Conservation (phyloP, 2,329 filamentous ascomycete species). For the Eutypella sp. region DNA sequence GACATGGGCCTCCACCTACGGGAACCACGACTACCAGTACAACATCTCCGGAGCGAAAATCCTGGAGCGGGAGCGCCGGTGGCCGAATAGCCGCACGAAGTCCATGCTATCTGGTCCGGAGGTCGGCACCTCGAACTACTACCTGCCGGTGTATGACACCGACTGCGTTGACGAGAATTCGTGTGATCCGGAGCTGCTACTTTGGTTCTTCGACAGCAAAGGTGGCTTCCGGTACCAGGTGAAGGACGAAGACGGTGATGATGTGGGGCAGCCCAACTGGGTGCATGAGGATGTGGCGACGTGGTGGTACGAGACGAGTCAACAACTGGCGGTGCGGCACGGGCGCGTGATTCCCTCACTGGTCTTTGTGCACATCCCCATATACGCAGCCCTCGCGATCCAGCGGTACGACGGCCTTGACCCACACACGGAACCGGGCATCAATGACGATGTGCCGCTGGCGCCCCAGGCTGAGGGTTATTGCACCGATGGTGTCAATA, state of each 20-base stretch:
- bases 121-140: conserved; percentile 43
- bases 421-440: conserved; percentile 35
- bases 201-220: conserved; percentile 70
- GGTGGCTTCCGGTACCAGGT: conserved; percentile 50
- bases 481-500: conserved; percentile 35
- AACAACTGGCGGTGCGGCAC: conserved; percentile 24
- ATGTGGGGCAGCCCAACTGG: conserved; percentile 37
- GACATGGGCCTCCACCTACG: conserved; percentile 64
- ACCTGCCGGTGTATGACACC: conserved; percentile 38
- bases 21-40: conserved; percentile 62
- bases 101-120: conserved; percentile 33
- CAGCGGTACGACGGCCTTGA: conserved; percentile 36
- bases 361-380: conserved; percentile 45
- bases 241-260: conserved; percentile 21
- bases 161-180: conserved; percentile 24
- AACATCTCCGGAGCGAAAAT: conserved; percentile 48
- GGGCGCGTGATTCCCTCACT: conserved; percentile 37
- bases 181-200: conserved; percentile 40
- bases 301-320: conserved; percentile 37
- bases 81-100: conserved; percentile 33
- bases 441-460: conserved; percentile 40
- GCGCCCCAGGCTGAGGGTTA: conserved; percentile 39
- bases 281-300: conserved; percentile 38
- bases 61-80: conserved; percentile 36
- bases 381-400: conserved; percentile 35